These are phyloP conservation scores for Fraxinus platypoda DNA, from an alignment of 305 asterid species.

Conservation along the genomic window DNA sequence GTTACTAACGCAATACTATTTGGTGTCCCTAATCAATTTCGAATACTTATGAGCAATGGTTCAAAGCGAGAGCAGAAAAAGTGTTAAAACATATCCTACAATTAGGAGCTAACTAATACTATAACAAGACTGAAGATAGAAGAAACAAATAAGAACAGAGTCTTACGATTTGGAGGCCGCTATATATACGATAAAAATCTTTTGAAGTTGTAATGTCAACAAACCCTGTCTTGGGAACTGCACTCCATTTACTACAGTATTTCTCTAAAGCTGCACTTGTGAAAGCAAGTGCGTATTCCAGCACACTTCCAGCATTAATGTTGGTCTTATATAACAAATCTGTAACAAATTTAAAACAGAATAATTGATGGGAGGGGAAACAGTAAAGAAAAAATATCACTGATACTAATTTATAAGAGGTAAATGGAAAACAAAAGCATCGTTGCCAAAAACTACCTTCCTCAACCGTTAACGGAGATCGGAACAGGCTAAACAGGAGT, in stretches of 20 bases:
- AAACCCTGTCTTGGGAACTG: slow-evolving; percentile 89
- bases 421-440: neutral
- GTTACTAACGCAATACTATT: neutral
- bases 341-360: slow-evolving; percentile 28
- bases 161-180: slow-evolving; percentile 87
- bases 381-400: neutral
- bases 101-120: neutral
- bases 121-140: neutral
- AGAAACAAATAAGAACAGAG: slow-evolving; percentile 6
- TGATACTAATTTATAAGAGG: neutral
- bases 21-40: neutral
- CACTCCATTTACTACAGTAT: slow-evolving; percentile 92
- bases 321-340: slow-evolving; percentile 91
- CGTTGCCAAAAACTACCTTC: no score
- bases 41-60: neutral
- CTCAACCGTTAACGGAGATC: neutral
- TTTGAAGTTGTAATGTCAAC: slow-evolving; percentile 92
- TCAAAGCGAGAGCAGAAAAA: neutral
- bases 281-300: slow-evolving; percentile 95
- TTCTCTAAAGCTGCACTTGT: slow-evolving; percentile 96
- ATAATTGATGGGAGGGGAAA: neutral
- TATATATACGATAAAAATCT: slow-evolving; percentile 89
- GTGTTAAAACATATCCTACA: neutral
- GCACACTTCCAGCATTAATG: slow-evolving; percentile 90
- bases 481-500: no score